Evolutionary conservation across 2,329 filamentous ascomycete species (phyloP), one percentile per base, ranked within the genome.

Genomic region (Hypoxylon rubiginosum): DNA sequence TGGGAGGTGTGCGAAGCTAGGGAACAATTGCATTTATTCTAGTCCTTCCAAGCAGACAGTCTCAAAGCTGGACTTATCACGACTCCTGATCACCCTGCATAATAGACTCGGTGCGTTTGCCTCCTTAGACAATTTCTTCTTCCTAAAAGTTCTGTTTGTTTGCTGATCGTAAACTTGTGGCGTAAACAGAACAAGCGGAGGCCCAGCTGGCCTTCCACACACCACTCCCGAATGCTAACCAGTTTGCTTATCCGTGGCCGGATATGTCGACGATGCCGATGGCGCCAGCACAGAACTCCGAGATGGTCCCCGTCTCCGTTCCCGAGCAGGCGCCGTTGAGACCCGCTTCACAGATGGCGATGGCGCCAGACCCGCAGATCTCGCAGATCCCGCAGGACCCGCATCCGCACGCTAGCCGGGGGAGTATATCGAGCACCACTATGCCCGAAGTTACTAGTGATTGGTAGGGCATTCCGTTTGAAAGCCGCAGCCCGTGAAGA

Each of bases 11-110:
- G 34, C 56, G 10, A 41, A 49, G 10, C 3, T 60, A 13, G 41
- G 62, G 7, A 28, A 60, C 21, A 28, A 53, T 17, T 65, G 62
- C 50, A 34, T 46, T 21, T 65, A 65, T 28, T 60, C 62, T 3
- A 51, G 56, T 43, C 56, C 62, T 15, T 65, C 62, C 2, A 61
- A 57, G 46, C 39, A 46, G 30, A 21, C 41, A 13, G 45, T 52
- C 17, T 41, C 62, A 13, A 65, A 65, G 45, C 21, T 39, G 30
- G 62, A 65, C 28, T 26, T 65, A 24, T 43, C 48, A 24, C 57
- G 49, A 26, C 57, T 60, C 4, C 36, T 60, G 13, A 36, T 60
- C 19, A 28, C 17, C 9, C 49, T 60, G 15, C 48, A 60, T n/a
- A 51, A 51, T 28, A 28, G 57, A 43, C 32, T 60, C 26, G 48